Evolutionary conservation across 2,329 filamentous ascomycete species (phyloP).

Genomic region (Diaporthe sp.): DNA sequence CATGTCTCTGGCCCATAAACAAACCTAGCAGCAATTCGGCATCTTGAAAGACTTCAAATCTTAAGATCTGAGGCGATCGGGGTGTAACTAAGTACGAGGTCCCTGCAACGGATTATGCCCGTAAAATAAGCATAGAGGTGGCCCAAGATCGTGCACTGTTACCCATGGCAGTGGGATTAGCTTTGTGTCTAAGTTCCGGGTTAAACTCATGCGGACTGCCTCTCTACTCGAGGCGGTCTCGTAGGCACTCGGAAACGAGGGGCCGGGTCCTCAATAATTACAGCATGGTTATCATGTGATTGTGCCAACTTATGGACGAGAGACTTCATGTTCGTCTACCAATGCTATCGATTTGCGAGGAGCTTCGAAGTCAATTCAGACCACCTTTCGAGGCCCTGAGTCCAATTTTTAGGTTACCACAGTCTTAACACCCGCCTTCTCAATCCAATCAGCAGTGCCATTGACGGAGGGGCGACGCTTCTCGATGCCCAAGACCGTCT

Average conservation of each 20-base stretch:
- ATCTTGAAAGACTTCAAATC: no score
- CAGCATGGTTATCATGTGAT: background rate
- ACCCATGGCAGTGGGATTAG: background rate
- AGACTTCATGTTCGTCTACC: background rate
- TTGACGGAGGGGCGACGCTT: conserved; percentile 40
- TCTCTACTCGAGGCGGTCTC: background rate
- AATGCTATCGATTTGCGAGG: background rate
- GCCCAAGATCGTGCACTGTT: background rate
- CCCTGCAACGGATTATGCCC: no score
- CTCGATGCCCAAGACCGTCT: conserved; percentile 44
- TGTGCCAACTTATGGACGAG: no score
- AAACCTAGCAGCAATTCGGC: background rate
- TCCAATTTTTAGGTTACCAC: background rate
- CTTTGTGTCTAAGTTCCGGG: background rate
- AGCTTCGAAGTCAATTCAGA: background rate
- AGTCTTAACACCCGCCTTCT: background rate
- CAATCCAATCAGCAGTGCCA: background rate
- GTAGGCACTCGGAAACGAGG: background rate
- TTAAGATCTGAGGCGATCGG: no score
- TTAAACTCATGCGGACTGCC: background rate
- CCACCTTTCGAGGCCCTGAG: background rate
- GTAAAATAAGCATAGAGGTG: no score
- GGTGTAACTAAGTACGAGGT: no score
- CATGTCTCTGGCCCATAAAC: no score
- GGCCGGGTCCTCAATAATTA: no score